Conservation (phyloP, 2,329 filamentous ascomycete species). For the Epicoccum nigrum region DNA sequence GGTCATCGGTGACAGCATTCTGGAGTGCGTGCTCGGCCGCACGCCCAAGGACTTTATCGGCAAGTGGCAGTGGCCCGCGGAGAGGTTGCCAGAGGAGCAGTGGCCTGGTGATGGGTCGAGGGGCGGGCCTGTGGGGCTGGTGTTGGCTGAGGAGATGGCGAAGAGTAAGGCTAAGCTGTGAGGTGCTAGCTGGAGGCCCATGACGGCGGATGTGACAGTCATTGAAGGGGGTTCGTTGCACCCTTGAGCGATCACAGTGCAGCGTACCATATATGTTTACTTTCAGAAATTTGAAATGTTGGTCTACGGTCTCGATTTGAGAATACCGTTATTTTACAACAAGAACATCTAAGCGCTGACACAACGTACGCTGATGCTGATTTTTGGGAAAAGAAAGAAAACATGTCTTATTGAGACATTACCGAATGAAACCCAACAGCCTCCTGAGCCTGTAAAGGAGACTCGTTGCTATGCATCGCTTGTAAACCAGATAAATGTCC, state of each 20-base stretch:
- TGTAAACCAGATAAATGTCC: background rate
- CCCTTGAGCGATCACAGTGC: constrained; percentile 4
- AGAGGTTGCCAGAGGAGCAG: constrained; percentile 46
- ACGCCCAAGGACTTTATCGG: constrained; percentile 58
- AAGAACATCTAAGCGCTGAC: background rate
- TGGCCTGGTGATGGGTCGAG: constrained; percentile 49
- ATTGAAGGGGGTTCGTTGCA: constrained; percentile 1
- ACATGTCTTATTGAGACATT: constrained; percentile 4
- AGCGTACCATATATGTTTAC: no score
- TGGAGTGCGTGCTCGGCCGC: constrained; percentile 55
- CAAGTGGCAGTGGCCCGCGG: constrained; percentile 65
- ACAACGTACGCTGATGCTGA: constrained; percentile 10
- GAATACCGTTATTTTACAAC: constrained; percentile 1
- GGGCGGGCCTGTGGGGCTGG: constrained; percentile 46
- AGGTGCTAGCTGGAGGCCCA: background rate
- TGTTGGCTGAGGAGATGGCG: constrained; percentile 50
- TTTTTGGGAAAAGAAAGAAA: background rate
- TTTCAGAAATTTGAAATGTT: no score
- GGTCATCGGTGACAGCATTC: constrained; percentile 61
- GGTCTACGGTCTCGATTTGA: background rate
- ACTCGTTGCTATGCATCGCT: constrained; percentile 4
- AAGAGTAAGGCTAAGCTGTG: constrained; percentile 41
- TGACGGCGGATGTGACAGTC: background rate
- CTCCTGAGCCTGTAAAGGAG: constrained; percentile 1
- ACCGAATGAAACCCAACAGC: constrained; percentile 3